Base-by-base conservation (phyloP, 208 protist genomes). In the Acanthamoeba healyi region DNA sequence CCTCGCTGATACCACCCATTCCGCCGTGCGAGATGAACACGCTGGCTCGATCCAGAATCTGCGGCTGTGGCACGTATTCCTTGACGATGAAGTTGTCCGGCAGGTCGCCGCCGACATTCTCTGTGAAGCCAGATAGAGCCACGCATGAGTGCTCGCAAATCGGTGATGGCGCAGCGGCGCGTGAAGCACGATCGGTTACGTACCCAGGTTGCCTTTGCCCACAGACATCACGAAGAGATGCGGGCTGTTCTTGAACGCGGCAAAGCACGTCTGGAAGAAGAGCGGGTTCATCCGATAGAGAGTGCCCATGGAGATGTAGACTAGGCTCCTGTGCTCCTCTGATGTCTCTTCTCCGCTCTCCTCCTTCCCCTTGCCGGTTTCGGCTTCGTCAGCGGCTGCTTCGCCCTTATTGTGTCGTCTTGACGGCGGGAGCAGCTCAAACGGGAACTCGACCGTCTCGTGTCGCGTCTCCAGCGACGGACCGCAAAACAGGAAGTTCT, bases 401-500 rank as follows among this genome's bases (percentile, higher is more conserved):
- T 22, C 56, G 56, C 22, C 19, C 22, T 29, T 63, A 10, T 74
- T 14, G 29, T 40, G 6, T 7, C 65, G 65, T 36, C 65, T 26
- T 32, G 65, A n/a, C 2, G 56, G 56, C 56, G 56, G 56, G 56
- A 74, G 65, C 29, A 74, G 65, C 36, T 74, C 65, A 19, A 74
- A 74, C 36, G 65, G 65, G 65, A 74, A 74, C 65, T 32, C 65
- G n/a, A 74, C 65, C n/a, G 65, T 74, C 65, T 74, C 65, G 6
- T 32, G 65, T 5, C 65, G 65, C 9, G 65, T 74, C 65, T 74
- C 65, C 65, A 74, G 65, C 65, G 65, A 74, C 12, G 65, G 65
- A 19, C 65, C 65, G 36, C n/a, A 34, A 32, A 74, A 74, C 9
- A 74, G 65, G 36, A 74, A 74, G 24, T 74, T 74, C 65, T 74